Evolutionary conservation across 1,139 yeast species (phyloP), one percentile per base, ranked within the genome.

Genomic region (Blastobotrys malaysiensis): DNA sequence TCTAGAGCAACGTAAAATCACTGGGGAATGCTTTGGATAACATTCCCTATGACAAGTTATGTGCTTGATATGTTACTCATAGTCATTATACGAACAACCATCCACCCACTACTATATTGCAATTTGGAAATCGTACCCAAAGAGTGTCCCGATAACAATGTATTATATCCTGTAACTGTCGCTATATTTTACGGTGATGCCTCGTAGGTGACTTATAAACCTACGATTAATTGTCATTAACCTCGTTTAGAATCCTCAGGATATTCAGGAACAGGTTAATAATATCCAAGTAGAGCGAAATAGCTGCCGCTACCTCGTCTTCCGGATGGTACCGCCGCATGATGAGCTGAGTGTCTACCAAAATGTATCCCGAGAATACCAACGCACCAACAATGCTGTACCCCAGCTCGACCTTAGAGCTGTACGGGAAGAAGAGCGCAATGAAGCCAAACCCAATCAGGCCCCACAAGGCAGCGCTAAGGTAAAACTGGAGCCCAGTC

Each of bases 301-400:
- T 82, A 16, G 95, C 82, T 51, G 95, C 89, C 26, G 86, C 82
- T 18, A 91, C 79, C 63, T 88, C 96, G 63, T 90, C 97, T 61
- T 88, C 97, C 57, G 95, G 85, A 65, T 86, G 87, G 63, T 80
- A 86, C 56, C 84, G 85, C 65, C 88, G 86, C 81, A 89, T 79
- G 52, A 93, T 80, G 60, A 82, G 71, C 71, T 89, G 96, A 24
- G 96, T 89, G 69, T 89, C 97, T 52, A 88, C 81, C 55, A 89
- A 71, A 54, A 89, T 80, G 68, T 86, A 89, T 7, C 84, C 79
- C 20, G 86, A 76, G 70, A 89, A 90, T 5, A 89, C 72, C 43
- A 84, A 65, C 3, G 95, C 93, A 14, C 95, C 96, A 50, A 84
- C 67, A 55, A 83, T 80, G 44, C 91, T 81, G 71, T 86, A 88